Evolutionary conservation across 805 yeast genomes (phyloP).

Genomic region (Yarrowia keelungensis): DNA sequence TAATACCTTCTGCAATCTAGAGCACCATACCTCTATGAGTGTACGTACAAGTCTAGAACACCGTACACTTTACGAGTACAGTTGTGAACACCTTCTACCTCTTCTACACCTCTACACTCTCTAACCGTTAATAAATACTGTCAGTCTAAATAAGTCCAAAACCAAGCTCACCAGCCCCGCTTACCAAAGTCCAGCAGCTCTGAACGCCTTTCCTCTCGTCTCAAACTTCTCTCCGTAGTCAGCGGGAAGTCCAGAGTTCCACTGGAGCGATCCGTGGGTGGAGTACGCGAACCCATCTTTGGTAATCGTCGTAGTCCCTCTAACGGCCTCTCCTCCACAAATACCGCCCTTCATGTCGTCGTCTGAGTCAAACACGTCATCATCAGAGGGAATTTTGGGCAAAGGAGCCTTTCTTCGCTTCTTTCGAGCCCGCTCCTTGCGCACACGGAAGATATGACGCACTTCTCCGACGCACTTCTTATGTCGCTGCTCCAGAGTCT

Average conservation of each 20-base stretch:
- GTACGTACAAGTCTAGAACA: too few species aligned
- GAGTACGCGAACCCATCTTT: constrained; percentile 35
- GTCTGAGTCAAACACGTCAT: constrained; percentile 31
- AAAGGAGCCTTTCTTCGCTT: constrained; percentile 6
- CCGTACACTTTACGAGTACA: too few species aligned
- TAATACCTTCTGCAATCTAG: too few species aligned
- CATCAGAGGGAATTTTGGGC: constrained; percentile 6
- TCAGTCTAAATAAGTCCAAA: too few species aligned
- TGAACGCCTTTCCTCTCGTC: constrained; percentile 18
- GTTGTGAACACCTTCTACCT: too few species aligned
- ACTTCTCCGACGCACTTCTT: constrained; percentile 29
- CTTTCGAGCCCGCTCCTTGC: constrained; percentile 20
- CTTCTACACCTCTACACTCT: too few species aligned
- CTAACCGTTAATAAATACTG: too few species aligned
- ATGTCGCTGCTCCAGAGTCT: constrained; percentile 9
- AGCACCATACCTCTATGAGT: too few species aligned
- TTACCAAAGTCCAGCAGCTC: constrained; percentile 8
- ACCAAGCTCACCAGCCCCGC: too few species aligned
- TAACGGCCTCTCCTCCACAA: constrained; percentile 30
- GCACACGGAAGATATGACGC: constrained; percentile 1
- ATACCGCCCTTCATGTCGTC: constrained; percentile 34
- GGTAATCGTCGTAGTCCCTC: constrained; percentile 23
- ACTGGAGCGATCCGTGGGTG: constrained; percentile 9
- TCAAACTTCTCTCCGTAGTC: constrained; percentile 32
- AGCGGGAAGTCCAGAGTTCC: constrained; percentile 19